Evolutionary conservation across 257 asterid genomes (phyloP).

Genomic region (Petunia axillaris): DNA sequence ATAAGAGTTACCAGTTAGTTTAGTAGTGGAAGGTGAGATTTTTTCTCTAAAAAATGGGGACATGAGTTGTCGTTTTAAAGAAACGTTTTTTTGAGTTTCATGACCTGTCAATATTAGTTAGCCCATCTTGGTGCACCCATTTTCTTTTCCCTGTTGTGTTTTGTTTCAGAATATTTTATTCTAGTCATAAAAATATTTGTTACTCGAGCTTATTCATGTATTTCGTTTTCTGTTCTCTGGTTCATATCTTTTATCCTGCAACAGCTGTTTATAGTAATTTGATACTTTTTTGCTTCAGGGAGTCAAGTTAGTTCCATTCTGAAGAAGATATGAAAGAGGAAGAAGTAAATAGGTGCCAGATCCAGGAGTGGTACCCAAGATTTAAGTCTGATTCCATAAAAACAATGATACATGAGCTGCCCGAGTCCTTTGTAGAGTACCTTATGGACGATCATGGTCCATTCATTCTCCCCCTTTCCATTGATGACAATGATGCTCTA

Average conservation of each 20-base stretch:
- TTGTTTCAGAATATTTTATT: not conserved
- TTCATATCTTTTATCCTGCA: not conserved
- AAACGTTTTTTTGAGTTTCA: too few species aligned
- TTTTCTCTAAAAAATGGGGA: too few species aligned
- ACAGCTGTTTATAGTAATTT: not conserved
- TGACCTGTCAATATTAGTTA: too few species aligned
- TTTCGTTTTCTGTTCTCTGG: not conserved
- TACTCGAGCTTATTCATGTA: not conserved
- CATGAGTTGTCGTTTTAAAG: too few species aligned
- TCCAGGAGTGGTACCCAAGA: conserved; percentile 92
- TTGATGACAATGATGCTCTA: conserved; percentile 64
- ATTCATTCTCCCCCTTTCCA: conserved; percentile 77
- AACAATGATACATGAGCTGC: conserved; percentile 69
- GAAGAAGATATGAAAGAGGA: conserved; percentile 56
- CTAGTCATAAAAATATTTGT: not conserved
- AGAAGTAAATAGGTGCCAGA: conserved; percentile 82
- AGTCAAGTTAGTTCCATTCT: not conserved
- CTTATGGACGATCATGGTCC: conserved; percentile 72
- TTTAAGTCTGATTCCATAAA: conserved; percentile 68
- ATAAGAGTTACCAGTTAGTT: too few species aligned
- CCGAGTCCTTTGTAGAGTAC: conserved; percentile 69
- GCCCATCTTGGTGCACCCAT: not conserved
- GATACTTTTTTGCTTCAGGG: conserved; percentile 2
- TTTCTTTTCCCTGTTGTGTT: not conserved
- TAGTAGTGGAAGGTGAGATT: too few species aligned